Evolutionary conservation across 768 basidiomycete genomes (phyloP), one percentile per base, ranked within the genome.

Genomic region (Leucocoprinus leucothites): DNA sequence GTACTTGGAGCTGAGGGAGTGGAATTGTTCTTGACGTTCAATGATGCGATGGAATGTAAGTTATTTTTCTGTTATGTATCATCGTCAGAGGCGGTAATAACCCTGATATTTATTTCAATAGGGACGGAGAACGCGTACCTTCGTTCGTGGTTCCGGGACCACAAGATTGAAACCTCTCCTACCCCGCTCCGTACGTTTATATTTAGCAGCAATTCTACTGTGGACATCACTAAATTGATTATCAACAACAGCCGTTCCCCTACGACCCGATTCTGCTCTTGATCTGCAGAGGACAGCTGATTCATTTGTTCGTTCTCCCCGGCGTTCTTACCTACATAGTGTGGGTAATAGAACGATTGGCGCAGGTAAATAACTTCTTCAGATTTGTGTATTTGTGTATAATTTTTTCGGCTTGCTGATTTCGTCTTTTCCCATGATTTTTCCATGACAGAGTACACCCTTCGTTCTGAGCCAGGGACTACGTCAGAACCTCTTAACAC

Each of bases 91-190:
- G n/a, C n/a, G n/a, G n/a, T n/a, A n/a, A n/a, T n/a, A n/a, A n/a
- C n/a, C n/a, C n/a, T n/a, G n/a, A n/a, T n/a, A 13, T 14, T 21
- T 19, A 8, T 52, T 42, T 16, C 21, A 8, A 25, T 42, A 80
- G 90, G 94, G 94, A 95, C 92, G 0, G 94, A 98, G 72, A 98
- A 98, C 69, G 89, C 84, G 0, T 97, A 97, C 71, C 65, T 98
- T 58, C 82, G 81, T 51, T 86, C 89, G 7, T 91, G 88, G 89
- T 88, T 89, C 60, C 73, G 75, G 57, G 80, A 82, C 0, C 82
- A 83, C 64, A 86, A 86, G 62, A 66, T 77, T 19, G 84, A 89
- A 64, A 72, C 68, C 25, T 61, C 67, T 21, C 63, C 53, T 53
- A 73, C 34, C 59, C 76, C 69, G 59, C 78, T 85, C 53, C 62